A percentile compares a stretch with the other conserved stretches of the same genome.
Evolutionary conservation across 768 basidiomycete species (phyloP).

Genomic region (Tylopilus plumbeoviolaceoides): DNA sequence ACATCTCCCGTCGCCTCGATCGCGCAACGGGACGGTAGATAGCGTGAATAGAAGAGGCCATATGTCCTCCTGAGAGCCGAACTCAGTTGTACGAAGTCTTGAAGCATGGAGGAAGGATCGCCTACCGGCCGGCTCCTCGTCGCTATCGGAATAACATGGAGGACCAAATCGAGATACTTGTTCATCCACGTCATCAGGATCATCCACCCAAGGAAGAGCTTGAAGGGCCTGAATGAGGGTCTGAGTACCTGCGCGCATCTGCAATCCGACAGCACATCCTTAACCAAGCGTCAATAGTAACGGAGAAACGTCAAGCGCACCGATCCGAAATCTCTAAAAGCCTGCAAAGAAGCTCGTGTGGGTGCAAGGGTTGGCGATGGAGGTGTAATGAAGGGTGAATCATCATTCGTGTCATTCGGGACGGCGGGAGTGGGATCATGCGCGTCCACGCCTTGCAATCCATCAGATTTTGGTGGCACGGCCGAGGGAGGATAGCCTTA

Average conservation of each 20-base stretch:
- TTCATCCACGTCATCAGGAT: slow-evolving; percentile 67
- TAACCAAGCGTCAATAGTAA: not conserved
- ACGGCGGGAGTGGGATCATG: slow-evolving; percentile 8
- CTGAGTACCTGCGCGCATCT: slow-evolving; percentile 89
- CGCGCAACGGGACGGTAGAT: slow-evolving; percentile 80
- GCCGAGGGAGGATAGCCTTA: slow-evolving; percentile 11
- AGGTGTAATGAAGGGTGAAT: slow-evolving; percentile 69
- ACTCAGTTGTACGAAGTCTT: not conserved
- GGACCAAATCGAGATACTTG: slow-evolving; percentile 39
- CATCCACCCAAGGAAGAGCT: slow-evolving; percentile 74
- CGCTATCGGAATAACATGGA: slow-evolving; percentile 53
- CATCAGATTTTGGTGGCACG: slow-evolving; percentile 23
- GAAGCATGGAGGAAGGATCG: slow-evolving; percentile 15
- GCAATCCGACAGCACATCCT: slow-evolving; percentile 8
- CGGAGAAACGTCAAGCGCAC: slow-evolving; percentile 39
- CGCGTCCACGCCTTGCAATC: slow-evolving; percentile 2
- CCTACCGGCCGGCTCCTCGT: slow-evolving; percentile 49
- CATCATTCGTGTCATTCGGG: slow-evolving; percentile 32
- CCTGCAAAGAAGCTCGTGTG: slow-evolving; percentile 42
- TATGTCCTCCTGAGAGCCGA: slow-evolving; percentile 35
- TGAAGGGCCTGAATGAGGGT: slow-evolving; percentile 87
- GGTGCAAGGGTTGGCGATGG: slow-evolving; percentile 55
- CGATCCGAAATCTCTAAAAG: slow-evolving; percentile 68
- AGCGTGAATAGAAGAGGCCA: slow-evolving; percentile 85
- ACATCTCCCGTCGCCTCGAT: slow-evolving; percentile 42